Base-by-base conservation (phyloP, 75 land plant genomes). In the Selaginella tamariscina region DNA sequence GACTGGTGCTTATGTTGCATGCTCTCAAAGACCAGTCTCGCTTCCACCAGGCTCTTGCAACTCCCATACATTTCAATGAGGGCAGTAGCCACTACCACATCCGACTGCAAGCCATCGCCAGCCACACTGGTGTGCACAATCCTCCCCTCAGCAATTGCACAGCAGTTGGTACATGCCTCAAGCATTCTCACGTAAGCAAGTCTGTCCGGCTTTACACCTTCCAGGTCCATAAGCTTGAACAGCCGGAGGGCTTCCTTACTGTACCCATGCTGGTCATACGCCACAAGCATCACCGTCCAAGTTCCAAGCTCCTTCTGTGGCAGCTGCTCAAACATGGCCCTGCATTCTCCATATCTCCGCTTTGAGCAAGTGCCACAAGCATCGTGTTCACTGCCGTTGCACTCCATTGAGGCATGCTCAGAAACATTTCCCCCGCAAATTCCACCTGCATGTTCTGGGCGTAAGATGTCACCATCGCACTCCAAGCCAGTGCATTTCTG, bases 1-100 rank as follows among this genome's bases (percentile, higher is more conserved):
- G 74, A 70, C 27, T 77, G 30, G 73, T 78, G 60, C 28, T 44
- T 70, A 0, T 56, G 0, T 33, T 60, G 66, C 27, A 65, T 2
- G 11, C 18, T 9, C 9, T 65, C 31, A 28, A 65, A 65, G 2
- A 65, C 27, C 18, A 13, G 20, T 9, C 2, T 20, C 29, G 66
- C 66, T 31, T 65, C 32, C 66, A 27, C 31, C 8, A 65, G 21
- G 8, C n/a, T 5, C 23, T 26, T 26, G 26, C n/a, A 59, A 5
- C 62, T 5, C 2, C 18, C 62, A 59, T 59, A 59, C 62, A 59
- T 59, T 8, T 26, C 26, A n/a, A 59, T 21, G 8, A 59, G 8
- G 21, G 62, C 23, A 59, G 21, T 59, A 23, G 62, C 62, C 5
- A 59, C 62, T 8, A 59, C n/a, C 26, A n/a, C 18, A 59, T 59